These are phyloP conservation scores for Agaricales sp. DNA, from an alignment of 1,284 basidiomycete species.

Conservation along the genomic window DNA sequence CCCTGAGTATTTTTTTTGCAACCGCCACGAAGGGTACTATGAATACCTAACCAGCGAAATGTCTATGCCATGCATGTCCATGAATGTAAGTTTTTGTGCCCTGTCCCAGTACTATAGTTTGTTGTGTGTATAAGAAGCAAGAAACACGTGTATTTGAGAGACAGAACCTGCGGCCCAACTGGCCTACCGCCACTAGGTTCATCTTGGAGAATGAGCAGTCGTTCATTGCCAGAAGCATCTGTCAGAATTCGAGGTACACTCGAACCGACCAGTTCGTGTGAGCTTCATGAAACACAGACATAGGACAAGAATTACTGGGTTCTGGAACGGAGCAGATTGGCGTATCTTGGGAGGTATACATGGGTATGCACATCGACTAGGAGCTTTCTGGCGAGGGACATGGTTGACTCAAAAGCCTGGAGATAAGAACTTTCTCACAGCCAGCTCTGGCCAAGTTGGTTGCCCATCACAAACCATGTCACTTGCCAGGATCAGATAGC, in stretches of 20 bases:
- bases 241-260: not conserved
- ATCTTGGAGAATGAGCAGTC: constrained; percentile 64
- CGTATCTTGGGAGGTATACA: constrained; percentile 71
- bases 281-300: too few species aligned
- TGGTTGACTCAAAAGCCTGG: constrained; percentile 12
- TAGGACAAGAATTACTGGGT: not conserved
- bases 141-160: constrained; percentile 15
- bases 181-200: constrained; percentile 70
- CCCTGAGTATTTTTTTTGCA: too few species aligned
- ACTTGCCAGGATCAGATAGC: not conserved
- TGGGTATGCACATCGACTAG: constrained; percentile 78
- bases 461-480: constrained; percentile 2
- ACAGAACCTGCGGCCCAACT: constrained; percentile 42
- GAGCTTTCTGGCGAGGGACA: constrained; percentile 15
- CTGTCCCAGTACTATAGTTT: constrained; percentile 73
- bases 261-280: too few species aligned
- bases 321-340: constrained; percentile 50
- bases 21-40: constrained; percentile 2
- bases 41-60: constrained; percentile 53
- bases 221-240: constrained; percentile 36
- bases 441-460: not conserved
- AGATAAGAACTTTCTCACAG: constrained; percentile 5
- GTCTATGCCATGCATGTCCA: constrained; percentile 69
- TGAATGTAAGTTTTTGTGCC: constrained; percentile 66
- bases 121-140: too few species aligned